Conservation (phyloP, 495 filamentous ascomycete genomes). For the Neurospora cerealis region DNA sequence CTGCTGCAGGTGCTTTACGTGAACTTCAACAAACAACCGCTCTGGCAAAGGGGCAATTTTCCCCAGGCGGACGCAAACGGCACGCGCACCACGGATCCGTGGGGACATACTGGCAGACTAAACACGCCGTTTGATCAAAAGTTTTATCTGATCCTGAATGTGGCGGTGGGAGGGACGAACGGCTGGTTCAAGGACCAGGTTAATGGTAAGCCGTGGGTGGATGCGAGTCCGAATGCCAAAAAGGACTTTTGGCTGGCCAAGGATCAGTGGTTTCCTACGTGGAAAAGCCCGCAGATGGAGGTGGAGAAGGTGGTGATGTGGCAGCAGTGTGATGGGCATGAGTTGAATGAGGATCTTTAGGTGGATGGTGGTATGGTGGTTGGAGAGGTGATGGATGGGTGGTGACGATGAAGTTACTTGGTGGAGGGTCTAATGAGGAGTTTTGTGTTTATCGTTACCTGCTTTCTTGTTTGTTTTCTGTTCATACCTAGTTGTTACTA, state of each 20-base stretch:
- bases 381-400: no score
- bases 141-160: conserved; percentile 75
- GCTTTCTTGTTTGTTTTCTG: background rate
- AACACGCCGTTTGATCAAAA: conserved; percentile 71
- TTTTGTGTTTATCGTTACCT: no score
- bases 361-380: no score
- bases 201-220: conserved; percentile 71
- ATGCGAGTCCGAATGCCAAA: conserved; percentile 50
- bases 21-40: conserved; percentile 57
- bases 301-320: conserved; percentile 69
- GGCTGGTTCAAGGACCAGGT: conserved; percentile 71
- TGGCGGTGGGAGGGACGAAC: conserved; percentile 75
- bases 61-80: conserved; percentile 56
- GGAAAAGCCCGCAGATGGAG: conserved; percentile 59
- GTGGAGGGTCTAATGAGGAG: background rate
- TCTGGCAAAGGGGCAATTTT: conserved; percentile 70
- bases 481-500: no score
- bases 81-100: conserved; percentile 55
- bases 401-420: background rate
- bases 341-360: conserved; percentile 25
- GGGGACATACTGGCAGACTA: conserved; percentile 51
- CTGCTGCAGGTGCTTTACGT: conserved; percentile 72
- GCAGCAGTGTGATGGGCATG: conserved; percentile 58
- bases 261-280: conserved; percentile 64
- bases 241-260: conserved; percentile 65